These are phyloP conservation scores for Penicillium sp. DNA, from an alignment of 2,329 filamentous ascomycete genomes.

Conservation along the genomic window DNA sequence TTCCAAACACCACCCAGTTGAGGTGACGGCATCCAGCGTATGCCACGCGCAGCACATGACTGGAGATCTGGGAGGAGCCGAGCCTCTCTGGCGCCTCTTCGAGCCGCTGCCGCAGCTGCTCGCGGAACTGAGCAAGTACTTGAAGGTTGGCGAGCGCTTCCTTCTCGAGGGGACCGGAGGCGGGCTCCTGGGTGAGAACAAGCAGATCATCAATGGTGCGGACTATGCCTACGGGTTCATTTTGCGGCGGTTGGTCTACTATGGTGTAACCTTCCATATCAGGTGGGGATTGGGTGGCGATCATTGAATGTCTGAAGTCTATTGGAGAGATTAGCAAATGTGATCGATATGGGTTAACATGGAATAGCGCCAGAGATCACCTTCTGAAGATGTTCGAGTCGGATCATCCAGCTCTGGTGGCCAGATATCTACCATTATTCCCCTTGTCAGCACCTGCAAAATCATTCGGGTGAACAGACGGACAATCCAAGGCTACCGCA, in stretches of 20 bases:
- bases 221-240: not conserved
- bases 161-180: constrained; percentile 1
- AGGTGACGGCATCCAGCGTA: constrained; percentile 14
- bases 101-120: constrained; percentile 13
- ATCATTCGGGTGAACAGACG: constrained; percentile 6
- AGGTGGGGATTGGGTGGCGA: no score
- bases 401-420: constrained; percentile 10
- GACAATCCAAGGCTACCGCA: constrained; percentile 15
- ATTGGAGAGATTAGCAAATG: no score
- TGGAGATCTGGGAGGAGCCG: constrained; percentile 9
- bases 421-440: constrained; percentile 20
- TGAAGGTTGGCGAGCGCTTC: constrained; percentile 5
- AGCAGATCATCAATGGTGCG: constrained; percentile 15
- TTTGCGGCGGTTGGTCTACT: constrained; percentile 7
- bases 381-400: not conserved
- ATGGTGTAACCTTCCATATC: no score
- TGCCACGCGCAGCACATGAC: constrained; percentile 13
- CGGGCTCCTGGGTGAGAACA: constrained; percentile 10
- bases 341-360: not conserved
- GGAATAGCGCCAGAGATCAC: constrained; percentile 1
- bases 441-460: constrained; percentile 9
- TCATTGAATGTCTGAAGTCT: no score
- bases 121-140: constrained; percentile 8
- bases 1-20: constrained; percentile 17
- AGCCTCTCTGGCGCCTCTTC: constrained; percentile 16